Base-by-base conservation (phyloP, 106 monocot genomes). In the Acorus calamus region DNA sequence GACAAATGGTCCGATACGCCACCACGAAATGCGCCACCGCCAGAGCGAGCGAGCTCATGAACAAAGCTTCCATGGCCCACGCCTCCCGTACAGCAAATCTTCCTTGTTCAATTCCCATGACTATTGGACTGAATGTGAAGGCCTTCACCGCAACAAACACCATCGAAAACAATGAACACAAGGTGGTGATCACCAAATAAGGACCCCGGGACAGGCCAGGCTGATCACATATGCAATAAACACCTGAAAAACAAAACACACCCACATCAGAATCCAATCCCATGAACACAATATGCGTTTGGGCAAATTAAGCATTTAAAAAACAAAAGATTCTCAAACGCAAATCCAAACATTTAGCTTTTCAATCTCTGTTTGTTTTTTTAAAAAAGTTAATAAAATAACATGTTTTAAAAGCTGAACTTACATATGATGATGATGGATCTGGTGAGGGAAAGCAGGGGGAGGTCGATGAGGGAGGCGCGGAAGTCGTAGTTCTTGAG, bases 1-100 rank as follows among this genome's bases (percentile, higher is more conserved):
- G 64, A 74, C 86, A 93, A 56, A 72, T 93, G 7, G 86, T 89
- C 51, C 76, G 57, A 53, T 93, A 86, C 10, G 89, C 93, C 3
- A 77, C 89, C 8, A 73, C 76, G 8, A 85, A 10, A 57, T 93
- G 93, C 3, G 85, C 93, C 8, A 76, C 44, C 5, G 88, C 88
- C 52, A 93, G 64, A 4, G 60, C 63, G 53, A 86, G 3, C 45
- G 93, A 93, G 53, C 66, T 63, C 66, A 93, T 44, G 56, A 93
- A 81, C 81, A 93, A 44, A 2, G 75, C 83, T 8, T 82, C 83
- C 10, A 68, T 6, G 10, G 56, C 70, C 50, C 41, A 44, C 4
- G 6, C 59, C 10, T 56, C 71, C 45, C 59, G 4, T 59, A 57
- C 72, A 58, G 45, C 57, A 54, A 41, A 52, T 8, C 53, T 3